Percentiles rank a stretch among this genome's conserved stretches.
Evolutionary conservation across 1,284 basidiomycete species (phyloP).

Genomic region (Microbotryum violaceum): DNA sequence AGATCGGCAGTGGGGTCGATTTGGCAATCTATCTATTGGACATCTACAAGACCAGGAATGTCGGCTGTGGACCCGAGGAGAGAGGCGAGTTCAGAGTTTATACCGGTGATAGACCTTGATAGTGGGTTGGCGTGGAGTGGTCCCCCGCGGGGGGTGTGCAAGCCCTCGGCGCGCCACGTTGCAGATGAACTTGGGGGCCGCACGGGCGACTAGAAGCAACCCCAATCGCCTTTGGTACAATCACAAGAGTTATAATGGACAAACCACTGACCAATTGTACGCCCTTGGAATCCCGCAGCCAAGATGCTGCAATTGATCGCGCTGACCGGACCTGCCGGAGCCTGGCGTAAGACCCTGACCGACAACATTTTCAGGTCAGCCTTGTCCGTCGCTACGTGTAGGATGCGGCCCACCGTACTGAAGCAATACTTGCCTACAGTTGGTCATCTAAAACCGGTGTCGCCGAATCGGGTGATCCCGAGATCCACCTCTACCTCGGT

Average conservation of each 20-base stretch:
- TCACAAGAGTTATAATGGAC: no score
- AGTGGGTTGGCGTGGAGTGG: no score
- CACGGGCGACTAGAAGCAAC: not conserved
- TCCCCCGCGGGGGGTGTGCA: not conserved
- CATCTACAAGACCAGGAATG: constrained; percentile 64
- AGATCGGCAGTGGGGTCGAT: constrained; percentile 82
- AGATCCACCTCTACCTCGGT: constrained; percentile 76
- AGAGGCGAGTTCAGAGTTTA: constrained; percentile 52
- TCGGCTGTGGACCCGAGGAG: constrained; percentile 57
- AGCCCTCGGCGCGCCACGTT: not conserved
- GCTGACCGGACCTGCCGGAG: constrained; percentile 59
- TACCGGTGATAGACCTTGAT: no score
- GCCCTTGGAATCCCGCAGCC: constrained; percentile 10
- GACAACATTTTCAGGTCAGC: constrained; percentile 67
- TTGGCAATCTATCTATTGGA: constrained; percentile 67
- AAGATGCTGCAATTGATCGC: constrained; percentile 69
- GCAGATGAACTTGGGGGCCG: not conserved
- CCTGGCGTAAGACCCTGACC: constrained; percentile 71
- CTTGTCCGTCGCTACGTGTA: constrained; percentile 16
- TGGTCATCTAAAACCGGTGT: constrained; percentile 70
- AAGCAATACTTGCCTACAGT: constrained; percentile 42
- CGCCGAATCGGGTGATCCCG: constrained; percentile 75
- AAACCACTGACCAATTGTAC: no score
- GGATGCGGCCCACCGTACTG: no score
- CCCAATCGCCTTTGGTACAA: no score